Conservation (phyloP, 108 stramenopile genomes). For the Pseudonitzschia multistriata region DNA sequence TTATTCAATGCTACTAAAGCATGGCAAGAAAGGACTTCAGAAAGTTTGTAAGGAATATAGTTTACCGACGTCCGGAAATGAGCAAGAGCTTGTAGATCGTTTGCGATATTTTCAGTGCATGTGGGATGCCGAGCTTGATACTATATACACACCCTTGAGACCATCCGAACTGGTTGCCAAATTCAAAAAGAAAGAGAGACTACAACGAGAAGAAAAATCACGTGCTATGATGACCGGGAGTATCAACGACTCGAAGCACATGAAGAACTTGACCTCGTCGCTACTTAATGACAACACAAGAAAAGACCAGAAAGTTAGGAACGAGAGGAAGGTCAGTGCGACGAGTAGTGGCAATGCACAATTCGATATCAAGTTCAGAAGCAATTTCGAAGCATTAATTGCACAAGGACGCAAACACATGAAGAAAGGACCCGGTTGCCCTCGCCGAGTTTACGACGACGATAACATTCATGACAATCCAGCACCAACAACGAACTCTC, state of each 20-base stretch:
- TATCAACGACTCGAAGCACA: neutral
- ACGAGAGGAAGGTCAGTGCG: neutral
- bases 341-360: neutral
- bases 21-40: slow-evolving; percentile 42
- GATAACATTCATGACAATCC: neutral
- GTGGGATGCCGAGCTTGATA: slow-evolving; percentile 63
- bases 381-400: neutral
- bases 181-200: slow-evolving; percentile 39
- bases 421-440: neutral
- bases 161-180: slow-evolving; percentile 35
- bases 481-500: neutral
- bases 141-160: slow-evolving; percentile 37
- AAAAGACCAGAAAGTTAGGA: neutral
- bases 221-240: slow-evolving; percentile 3
- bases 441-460: neutral
- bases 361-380: slow-evolving; percentile 1
- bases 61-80: slow-evolving; percentile 39
- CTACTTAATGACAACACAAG: neutral
- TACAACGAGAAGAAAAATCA: slow-evolving; percentile 16
- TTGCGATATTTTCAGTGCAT: slow-evolving; percentile 49
- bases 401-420: slow-evolving; percentile 3
- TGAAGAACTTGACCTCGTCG: slow-evolving; percentile 3
- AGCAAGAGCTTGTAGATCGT: slow-evolving; percentile 42
- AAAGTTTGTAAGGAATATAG: slow-evolving; percentile 45
- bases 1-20: neutral